Base-by-base conservation (phyloP, 768 basidiomycete genomes). In the Kwoniella shandongensis region DNA sequence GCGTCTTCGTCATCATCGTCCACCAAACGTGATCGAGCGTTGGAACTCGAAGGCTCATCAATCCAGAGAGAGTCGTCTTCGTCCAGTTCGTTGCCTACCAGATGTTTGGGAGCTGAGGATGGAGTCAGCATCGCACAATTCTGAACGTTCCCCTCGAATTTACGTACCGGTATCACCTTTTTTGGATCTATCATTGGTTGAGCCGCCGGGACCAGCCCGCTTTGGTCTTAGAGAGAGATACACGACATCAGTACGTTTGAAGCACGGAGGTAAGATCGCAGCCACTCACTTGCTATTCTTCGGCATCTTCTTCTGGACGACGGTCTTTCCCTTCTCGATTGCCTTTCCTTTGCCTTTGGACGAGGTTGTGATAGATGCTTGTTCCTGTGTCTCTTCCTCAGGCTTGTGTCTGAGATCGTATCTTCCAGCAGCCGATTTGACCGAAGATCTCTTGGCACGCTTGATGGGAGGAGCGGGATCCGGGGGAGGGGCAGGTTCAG, bases 321-420 rank as follows among this genome's bases (percentile, higher is more conserved):
- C 79, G 30, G 83, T 78, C 71, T 85, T 80, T 54, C 73, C 73
- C 67, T 85, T 87, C 25, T 84, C 83, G 32, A 25, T 30, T 5
- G 52, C 54, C 57, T 61, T 63, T 2, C 58, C 59, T 45, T 70
- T 69, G 29, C 55, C 61, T 45, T 63, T 69, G 6, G 48, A 32
- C 18, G 26, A 27, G 13, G 13, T 29, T 13, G 39, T 15, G 86
- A 69, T 84, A 84, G 77, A 85, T 85, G 59, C 80, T 78, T 22
- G 13, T 39, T 49, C 40, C 29, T 29, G 20, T 2, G 30, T 30
- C 10, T 39, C 39, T 27, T 61, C 54, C 20, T 55, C 50, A 4
- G 42, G 49, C 27, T 57, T 62, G 25, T 47, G 50, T 52, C 61
- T 32, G 3, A 60, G 46, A 7, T 44, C 38, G 54, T 59, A 62